A percentile compares a stretch with the other conserved stretches of the same genome.
These are phyloP conservation scores for Colletotrichum navitas DNA, from an alignment of 2,329 filamentous ascomycete genomes.

Conservation along the genomic window DNA sequence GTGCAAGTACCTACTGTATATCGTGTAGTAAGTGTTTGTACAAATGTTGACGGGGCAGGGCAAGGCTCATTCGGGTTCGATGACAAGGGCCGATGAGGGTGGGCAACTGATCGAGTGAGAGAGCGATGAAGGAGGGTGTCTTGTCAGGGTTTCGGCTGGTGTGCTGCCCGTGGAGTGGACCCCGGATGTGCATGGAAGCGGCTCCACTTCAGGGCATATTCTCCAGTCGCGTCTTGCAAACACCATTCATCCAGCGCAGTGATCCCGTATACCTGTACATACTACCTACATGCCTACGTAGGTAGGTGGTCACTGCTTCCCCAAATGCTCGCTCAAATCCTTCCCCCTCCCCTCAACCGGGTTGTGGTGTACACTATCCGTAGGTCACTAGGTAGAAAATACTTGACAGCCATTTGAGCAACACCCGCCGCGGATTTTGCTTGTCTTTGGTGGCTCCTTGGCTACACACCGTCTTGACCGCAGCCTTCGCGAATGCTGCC, in stretches of 20 bases:
- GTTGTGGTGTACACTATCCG: too few relatives aligned
- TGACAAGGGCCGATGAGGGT: constrained; percentile 5
- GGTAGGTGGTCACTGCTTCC: neutral
- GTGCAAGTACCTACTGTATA: too few relatives aligned
- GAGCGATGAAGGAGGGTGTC: constrained; percentile 13
- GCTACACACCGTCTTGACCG: constrained; percentile 38
- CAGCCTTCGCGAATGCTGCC: constrained; percentile 25
- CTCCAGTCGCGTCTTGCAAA: constrained; percentile 10
- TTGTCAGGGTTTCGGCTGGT: constrained; percentile 10
- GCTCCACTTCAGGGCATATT: constrained; percentile 28
- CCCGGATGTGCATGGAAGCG: constrained; percentile 14
- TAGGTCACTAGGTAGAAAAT: neutral
- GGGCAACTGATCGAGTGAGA: constrained; percentile 12
- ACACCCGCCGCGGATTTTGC: neutral
- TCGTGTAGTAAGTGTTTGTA: neutral
- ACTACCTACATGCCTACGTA: neutral
- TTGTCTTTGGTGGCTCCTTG: constrained; percentile 32
- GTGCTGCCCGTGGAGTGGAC: constrained; percentile 23
- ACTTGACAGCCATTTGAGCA: neutral
- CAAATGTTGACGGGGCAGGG: constrained; percentile 21
- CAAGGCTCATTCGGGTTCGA: constrained; percentile 31
- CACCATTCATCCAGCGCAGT: constrained; percentile 20
- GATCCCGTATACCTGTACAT: neutral
- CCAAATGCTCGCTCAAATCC: constrained; percentile 15
- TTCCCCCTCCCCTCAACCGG: neutral